A percentile compares a stretch with the other conserved stretches of the same genome.
phyloP scores from a whole-genome alignment of 371 early-diverging fungal genomes.

The Dinochytrium kinnereticum region DNA sequence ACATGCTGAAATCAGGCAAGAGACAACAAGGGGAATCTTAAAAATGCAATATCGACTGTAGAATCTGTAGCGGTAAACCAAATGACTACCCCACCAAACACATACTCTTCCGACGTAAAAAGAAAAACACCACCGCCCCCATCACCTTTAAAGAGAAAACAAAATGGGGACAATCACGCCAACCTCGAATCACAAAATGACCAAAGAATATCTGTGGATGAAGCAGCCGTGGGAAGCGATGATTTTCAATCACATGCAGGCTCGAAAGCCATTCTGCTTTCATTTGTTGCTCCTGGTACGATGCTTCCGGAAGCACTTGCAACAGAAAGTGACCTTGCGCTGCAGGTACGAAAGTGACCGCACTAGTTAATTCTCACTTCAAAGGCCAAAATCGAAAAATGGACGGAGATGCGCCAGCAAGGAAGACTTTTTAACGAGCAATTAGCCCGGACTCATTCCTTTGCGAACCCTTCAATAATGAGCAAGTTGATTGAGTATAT shows the following conservation, averaged over 20 bases:
- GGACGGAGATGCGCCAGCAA: constrained; percentile 53
- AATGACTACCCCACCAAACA: no score
- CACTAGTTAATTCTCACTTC: constrained; percentile 4
- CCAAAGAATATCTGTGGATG: not conserved
- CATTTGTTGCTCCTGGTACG: constrained; percentile 42
- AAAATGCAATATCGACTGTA: no score
- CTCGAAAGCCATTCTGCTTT: not conserved
- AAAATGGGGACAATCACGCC: no score
- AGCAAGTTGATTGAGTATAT: constrained; percentile 74
- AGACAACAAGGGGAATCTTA: no score
- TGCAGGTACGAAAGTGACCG: constrained; percentile 47
- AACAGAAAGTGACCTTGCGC: constrained; percentile 57
- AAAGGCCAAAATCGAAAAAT: constrained; percentile 63
- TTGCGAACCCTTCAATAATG: constrained; percentile 80
- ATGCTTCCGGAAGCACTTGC: constrained; percentile 59
- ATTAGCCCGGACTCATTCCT: constrained; percentile 71
- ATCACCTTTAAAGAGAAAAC: no score
- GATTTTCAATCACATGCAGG: no score
- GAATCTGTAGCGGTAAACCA: no score
- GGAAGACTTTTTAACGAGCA: constrained; percentile 71
- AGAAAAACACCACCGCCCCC: no score
- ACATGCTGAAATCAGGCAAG: no score
- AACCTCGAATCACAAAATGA: no score
- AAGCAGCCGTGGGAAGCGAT: not conserved
- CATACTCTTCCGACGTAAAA: no score